Base-by-base conservation (phyloP, 805 yeast genomes). In the Suhomyces tanzawaensis region DNA sequence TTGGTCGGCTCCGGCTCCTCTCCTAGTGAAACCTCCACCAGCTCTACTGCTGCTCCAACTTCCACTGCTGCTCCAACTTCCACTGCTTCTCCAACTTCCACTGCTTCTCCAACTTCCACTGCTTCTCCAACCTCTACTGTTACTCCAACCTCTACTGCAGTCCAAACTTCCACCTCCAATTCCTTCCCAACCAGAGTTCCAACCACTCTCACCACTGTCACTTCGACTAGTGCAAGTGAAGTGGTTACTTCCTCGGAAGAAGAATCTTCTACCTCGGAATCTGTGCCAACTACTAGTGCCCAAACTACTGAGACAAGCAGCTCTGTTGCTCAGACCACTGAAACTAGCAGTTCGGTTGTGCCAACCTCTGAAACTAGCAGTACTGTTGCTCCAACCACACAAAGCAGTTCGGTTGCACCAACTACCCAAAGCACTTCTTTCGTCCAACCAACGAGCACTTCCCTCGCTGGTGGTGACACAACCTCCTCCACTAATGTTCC, bases 81-180 rank as follows among this genome's bases (percentile, higher is more conserved):
- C 24, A 13, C 43, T 2, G 16, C 35, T 17, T 8, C 40, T 24
- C 21, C 40, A 11, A 15, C 36, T 30, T 30, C 29, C 24, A 18
- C 40, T 14, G 24, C 36, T 14, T 24, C 23, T 21, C 23, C 23
- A 21, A 21, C 23, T 21, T 7, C 41, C 15, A 12, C 44, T 14
- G 24, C 42, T 19, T 2, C 48, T 25, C 22, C 19, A 6, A 15
- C 45, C 7, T 22, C 49, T 17, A 8, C 48, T 25, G 25, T 33
- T 34, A 13, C 36, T 19, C 13, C 44, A 4, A 11, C 49, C 22
- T 21, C 47, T 21, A 21, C 23, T n/a, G n/a, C n/a, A n/a, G n/a
- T n/a, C 4, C 11, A 32, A 29, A 32, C 28, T 27, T 17, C 40
- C 11, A 26, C 34, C 13, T 26, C 38, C 29, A 7, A 35, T n/a